phyloP scores from a whole-genome alignment of 768 basidiomycete genomes.

The Kwoniella pini region DNA sequence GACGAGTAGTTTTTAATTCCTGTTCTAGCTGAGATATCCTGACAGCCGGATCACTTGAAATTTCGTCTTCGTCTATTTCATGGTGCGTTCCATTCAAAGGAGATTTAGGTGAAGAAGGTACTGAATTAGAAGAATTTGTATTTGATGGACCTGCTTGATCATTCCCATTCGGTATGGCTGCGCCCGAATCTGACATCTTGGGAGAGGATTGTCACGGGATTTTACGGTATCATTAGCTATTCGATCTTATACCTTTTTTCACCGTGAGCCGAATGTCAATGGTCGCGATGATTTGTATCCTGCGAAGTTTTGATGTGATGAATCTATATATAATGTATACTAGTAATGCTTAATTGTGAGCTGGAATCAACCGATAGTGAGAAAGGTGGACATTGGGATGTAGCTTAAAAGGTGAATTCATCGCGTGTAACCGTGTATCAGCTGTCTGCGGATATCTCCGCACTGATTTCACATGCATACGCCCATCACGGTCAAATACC shows the following conservation, averaged over 20 bases:
- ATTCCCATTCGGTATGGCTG: too few relatives aligned
- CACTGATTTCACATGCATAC: background rate
- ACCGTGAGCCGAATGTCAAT: too few relatives aligned
- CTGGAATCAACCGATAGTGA: background rate
- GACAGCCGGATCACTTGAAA: background rate
- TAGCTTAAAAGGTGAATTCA: background rate
- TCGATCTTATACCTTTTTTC: too few relatives aligned
- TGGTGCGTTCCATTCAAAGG: background rate
- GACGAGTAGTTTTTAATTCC: constrained; percentile 71
- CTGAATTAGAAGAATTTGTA: background rate
- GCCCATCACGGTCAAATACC: too few relatives aligned
- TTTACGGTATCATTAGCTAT: background rate
- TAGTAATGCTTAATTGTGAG: background rate
- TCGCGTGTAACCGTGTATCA: background rate
- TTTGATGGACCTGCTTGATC: too few relatives aligned
- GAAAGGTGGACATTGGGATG: background rate
- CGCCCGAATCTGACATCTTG: too few relatives aligned
- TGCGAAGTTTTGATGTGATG: too few relatives aligned
- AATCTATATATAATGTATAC: too few relatives aligned
- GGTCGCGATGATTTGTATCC: too few relatives aligned
- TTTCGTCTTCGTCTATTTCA: background rate
- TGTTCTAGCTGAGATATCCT: constrained; percentile 61
- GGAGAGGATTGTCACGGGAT: too few relatives aligned
- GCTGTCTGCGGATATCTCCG: background rate
- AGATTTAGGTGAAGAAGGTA: background rate